These are phyloP conservation scores for Cydonia oblonga DNA, from an alignment of 331 rosid species.

Conservation along the genomic window DNA sequence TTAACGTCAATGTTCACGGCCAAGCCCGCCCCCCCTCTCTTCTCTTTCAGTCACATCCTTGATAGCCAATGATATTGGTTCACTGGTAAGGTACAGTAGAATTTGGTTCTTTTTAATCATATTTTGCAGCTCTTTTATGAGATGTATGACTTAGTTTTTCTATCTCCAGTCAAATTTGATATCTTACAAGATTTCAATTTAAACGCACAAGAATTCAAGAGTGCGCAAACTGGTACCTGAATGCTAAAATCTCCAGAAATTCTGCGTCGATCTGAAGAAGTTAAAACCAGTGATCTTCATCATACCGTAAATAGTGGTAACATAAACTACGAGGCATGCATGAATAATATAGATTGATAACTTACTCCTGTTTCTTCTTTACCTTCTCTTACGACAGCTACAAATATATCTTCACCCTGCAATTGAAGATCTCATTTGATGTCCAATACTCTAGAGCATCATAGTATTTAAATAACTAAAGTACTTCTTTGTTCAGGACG, in stretches of 20 bases:
- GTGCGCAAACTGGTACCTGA: conserved; percentile 36
- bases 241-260: conserved; percentile 54
- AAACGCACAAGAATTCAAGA: background rate
- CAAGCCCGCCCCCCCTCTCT: no score
- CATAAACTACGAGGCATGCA: background rate
- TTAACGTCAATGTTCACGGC: background rate
- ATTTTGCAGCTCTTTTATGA: background rate
- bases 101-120: background rate
- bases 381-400: conserved; percentile 57
- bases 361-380: conserved; percentile 83
- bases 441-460: background rate
- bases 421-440: conserved; percentile 7
- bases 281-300: conserved; percentile 1
- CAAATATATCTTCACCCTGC: conserved; percentile 64
- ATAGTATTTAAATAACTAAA: background rate
- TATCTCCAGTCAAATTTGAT: background rate
- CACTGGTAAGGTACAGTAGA: background rate
- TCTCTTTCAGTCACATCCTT: background rate
- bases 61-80: background rate
- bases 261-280: conserved; percentile 51
- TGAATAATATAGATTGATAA: conserved; percentile 5
- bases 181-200: background rate
- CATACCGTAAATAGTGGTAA: background rate
- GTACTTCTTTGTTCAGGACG: background rate
- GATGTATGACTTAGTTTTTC: background rate